These are phyloP conservation scores for Trebouxia sp. DNA, from an alignment of 139 green algal genomes.

Conservation along the genomic window DNA sequence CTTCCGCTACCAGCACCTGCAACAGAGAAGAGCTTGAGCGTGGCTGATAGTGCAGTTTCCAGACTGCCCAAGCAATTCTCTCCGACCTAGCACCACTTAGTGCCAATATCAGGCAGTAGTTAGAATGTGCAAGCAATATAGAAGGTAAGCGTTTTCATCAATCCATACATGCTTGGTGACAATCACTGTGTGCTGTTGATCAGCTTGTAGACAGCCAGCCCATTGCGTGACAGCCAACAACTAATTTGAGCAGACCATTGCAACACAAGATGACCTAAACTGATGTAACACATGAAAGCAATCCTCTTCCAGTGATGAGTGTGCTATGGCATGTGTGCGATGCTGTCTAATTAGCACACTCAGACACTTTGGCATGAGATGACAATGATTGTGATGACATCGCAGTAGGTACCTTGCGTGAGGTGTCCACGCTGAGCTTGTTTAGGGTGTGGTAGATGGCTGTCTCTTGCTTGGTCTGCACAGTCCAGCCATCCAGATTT, in stretches of 20 bases:
- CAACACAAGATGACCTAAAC: no score
- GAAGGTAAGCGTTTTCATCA: no score
- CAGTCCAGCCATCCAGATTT: slow-evolving; percentile 71
- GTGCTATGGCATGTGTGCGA: no score
- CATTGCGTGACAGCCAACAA: no score
- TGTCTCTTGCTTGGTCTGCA: slow-evolving; percentile 83
- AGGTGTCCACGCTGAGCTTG: slow-evolving; percentile 93
- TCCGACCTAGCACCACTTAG: not conserved
- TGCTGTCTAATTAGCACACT: no score
- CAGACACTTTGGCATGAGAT: not conserved
- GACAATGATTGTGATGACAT: not conserved
- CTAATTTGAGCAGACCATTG: no score
- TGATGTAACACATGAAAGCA: no score
- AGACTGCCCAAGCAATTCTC: not conserved
- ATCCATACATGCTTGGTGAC: no score
- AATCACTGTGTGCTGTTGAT: no score
- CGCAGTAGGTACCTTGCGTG: slow-evolving; percentile 82
- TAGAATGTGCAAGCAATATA: not conserved
- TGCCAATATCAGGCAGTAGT: not conserved
- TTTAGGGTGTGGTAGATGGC: slow-evolving; percentile 98
- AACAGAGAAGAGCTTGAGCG: not conserved
- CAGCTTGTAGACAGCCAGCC: no score
- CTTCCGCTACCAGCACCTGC: slow-evolving; percentile 88
- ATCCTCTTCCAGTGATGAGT: no score
- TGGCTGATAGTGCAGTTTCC: not conserved